phyloP scores from a whole-genome alignment of 2,329 filamentous ascomycete species.

The Hymenoscyphus linearis region DNA sequence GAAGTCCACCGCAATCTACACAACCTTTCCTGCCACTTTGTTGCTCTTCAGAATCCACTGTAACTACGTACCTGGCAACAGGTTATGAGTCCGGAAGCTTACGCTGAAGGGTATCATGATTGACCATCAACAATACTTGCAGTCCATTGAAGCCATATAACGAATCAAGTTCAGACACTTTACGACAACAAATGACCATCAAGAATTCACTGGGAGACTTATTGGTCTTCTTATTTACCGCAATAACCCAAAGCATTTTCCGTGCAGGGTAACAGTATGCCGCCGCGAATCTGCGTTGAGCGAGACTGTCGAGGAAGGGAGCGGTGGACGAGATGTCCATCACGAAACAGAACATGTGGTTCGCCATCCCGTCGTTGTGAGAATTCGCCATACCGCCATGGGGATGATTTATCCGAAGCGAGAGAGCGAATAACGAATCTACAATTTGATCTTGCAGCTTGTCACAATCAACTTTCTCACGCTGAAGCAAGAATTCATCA shows the following conservation, averaged over 20 bases:
- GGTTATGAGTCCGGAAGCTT: too few species aligned
- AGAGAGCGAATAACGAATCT: constrained; percentile 17
- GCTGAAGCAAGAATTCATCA: constrained; percentile 18
- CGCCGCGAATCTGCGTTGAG: constrained; percentile 10
- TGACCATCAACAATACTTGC: neutral
- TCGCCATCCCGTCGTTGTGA: constrained; percentile 3
- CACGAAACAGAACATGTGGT: constrained; percentile 2
- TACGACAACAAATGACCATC: neutral
- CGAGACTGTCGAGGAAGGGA: constrained; percentile 18
- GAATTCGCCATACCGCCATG: constrained; percentile 2
- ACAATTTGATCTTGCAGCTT: constrained; percentile 10
- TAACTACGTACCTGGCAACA: too few species aligned
- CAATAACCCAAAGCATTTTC: constrained; percentile 5
- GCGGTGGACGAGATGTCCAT: constrained; percentile 14
- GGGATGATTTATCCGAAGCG: constrained; percentile 20
- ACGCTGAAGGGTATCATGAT: too few species aligned
- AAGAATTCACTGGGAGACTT: neutral
- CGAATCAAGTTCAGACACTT: neutral
- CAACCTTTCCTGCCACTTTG: too few species aligned
- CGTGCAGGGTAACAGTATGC: constrained; percentile 21
- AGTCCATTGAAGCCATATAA: neutral
- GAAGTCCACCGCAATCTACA: too few species aligned
- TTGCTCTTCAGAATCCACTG: too few species aligned
- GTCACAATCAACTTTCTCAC: constrained; percentile 18
- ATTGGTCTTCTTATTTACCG: constrained; percentile 8